phyloP scores from a whole-genome alignment of 2,329 filamentous ascomycete genomes.

The Coniochaeta hoffmannii region DNA sequence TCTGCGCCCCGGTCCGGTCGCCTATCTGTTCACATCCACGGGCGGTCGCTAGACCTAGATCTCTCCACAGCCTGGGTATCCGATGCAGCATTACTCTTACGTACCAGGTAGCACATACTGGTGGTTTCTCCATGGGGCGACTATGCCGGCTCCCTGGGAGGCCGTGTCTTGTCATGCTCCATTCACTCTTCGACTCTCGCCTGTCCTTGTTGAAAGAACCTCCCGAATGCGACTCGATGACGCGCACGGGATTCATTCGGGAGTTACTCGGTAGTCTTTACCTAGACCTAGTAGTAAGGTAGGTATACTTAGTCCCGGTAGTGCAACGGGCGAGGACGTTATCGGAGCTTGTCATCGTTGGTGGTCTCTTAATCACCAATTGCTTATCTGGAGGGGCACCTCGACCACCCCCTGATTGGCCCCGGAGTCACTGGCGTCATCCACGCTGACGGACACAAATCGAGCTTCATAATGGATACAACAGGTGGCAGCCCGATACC shows the following conservation, averaged over 20 bases:
- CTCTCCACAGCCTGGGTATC: background rate
- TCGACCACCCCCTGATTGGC: background rate
- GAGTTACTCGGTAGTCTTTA: too few relatives aligned
- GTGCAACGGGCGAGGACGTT: background rate
- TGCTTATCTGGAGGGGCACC: constrained; percentile 2
- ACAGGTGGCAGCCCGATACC: background rate
- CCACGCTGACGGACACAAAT: background rate
- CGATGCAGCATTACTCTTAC: background rate
- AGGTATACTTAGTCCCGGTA: background rate
- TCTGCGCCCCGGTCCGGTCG: too few relatives aligned
- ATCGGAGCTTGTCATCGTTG: constrained; percentile 1
- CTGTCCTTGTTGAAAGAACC: too few relatives aligned
- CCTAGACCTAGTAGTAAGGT: too few relatives aligned
- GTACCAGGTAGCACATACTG: background rate
- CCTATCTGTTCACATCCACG: background rate
- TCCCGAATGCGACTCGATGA: too few relatives aligned
- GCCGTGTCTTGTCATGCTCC: too few relatives aligned
- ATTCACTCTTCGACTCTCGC: too few relatives aligned
- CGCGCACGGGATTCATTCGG: background rate
- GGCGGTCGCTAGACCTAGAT: background rate
- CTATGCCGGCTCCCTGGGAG: too few relatives aligned
- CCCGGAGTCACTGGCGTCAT: constrained; percentile 3
- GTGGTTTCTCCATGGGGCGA: too few relatives aligned
- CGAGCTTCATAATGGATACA: constrained; percentile 2
- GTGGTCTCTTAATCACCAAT: background rate